Base-by-base conservation (phyloP, 768 basidiomycete genomes). In the Lyophyllum shimeji region DNA sequence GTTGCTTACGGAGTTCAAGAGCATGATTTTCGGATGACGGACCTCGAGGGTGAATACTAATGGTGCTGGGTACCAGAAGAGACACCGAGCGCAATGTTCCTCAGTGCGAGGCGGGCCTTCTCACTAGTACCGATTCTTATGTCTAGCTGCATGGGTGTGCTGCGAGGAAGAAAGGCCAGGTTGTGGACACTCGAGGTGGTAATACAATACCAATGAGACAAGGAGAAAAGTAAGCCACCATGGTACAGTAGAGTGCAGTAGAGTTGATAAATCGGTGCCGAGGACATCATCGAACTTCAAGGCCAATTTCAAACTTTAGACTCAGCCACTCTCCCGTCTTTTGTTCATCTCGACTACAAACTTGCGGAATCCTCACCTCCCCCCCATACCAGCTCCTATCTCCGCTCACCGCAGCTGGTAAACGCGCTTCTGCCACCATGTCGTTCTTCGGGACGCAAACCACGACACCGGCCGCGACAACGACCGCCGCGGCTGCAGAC, bases 401-500 rank as follows among this genome's bases (percentile, higher is more conserved):
- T 21, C 48, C 23, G 24, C 20, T 52, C 23, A n/a, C 33, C 46
- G 44, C 42, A 51, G 27, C 51, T 48, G 49, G 47, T 50, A 7
- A 9, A 46, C 29, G 27, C n/a, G 43, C 23, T 53, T 31, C 42
- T 47, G 18, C 46, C 40, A 43, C 25, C 29, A 61, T 61, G 60
- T 57, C 60, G 56, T 61, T 61, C 47, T 61, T 61, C 37, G 60
- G 56, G 53, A 44, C 53, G 29, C 55, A 56, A 43, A 54, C 33
- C 46, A 43, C 60, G 29, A 39, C 56, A 7, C 13, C 60, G 37
- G 56, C 60, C 40, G 46, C 60, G 13, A 57, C 47, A 24, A 53
- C 49, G 43, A 52, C 53, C 23, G 23, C 56, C 21, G 34, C 53
- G 17, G 50, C 39, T 5, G 39, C 56, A 29, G 60, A 61, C 44